Percentiles rank a stretch among this genome's conserved stretches.
phyloP scores from a whole-genome alignment of 192 early-diverging fungal genomes.

The Rhizophagus clarus region DNA sequence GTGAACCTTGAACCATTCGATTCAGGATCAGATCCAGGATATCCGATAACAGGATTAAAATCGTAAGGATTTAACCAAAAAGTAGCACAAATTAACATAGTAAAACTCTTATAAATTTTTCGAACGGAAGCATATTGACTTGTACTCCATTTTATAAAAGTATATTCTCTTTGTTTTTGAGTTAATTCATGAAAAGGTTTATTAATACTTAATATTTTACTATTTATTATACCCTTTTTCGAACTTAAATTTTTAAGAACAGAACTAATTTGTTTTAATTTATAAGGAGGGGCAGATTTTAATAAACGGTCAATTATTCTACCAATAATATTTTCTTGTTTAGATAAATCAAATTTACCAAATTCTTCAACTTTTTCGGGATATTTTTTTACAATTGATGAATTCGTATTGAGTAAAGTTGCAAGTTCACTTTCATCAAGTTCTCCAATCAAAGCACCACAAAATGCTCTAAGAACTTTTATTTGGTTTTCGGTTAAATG shows the following conservation, averaged over 20 bases:
- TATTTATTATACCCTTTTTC: slow-evolving; percentile 37
- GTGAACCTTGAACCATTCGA: slow-evolving; percentile 41
- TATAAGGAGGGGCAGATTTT: slow-evolving; percentile 20
- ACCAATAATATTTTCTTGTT: neutral
- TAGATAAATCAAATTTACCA: slow-evolving; percentile 24
- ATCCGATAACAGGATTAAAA: slow-evolving; percentile 53
- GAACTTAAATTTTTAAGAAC: slow-evolving; percentile 36
- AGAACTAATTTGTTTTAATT: slow-evolving; percentile 19
- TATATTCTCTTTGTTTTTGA: slow-evolving; percentile 35
- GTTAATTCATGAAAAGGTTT: slow-evolving; percentile 39
- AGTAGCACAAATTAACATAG: neutral
- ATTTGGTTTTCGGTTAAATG: slow-evolving; percentile 13
- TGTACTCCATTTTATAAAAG: slow-evolving; percentile 35
- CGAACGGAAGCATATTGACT: slow-evolving; percentile 34
- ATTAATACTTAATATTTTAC: slow-evolving; percentile 34
- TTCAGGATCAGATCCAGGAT: slow-evolving; percentile 54
- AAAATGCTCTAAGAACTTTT: neutral
- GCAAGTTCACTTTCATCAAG: slow-evolving; percentile 4
- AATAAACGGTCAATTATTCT: slow-evolving; percentile 14
- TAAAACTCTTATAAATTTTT: slow-evolving; percentile 37
- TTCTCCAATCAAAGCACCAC: slow-evolving; percentile 8
- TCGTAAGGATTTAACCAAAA: slow-evolving; percentile 26
- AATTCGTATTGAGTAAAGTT: neutral
- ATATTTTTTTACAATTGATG: neutral
- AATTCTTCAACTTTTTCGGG: neutral